Evolutionary conservation across 2,329 filamentous ascomycete genomes (phyloP), one percentile per base, ranked within the genome.

Genomic region (Ophiostoma angusticollis): DNA sequence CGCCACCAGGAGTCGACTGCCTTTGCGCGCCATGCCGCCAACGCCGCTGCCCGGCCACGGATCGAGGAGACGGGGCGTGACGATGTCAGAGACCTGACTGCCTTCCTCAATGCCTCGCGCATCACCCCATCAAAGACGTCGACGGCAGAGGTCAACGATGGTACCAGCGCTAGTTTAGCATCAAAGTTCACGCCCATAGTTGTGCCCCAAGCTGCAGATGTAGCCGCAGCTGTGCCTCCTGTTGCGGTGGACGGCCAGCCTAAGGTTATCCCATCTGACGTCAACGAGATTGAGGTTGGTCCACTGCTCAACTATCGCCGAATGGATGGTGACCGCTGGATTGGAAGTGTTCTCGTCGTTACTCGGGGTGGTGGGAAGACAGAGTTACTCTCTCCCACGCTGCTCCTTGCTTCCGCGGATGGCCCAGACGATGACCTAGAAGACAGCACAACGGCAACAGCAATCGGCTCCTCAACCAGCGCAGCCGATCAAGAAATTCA

Each of bases 321-420:
- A 52, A 86, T 81, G 74, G 73, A 79, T 50, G 70, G 68, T 21
- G 64, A 64, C 28, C 62, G 60, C 29, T 96, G 89, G 87, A 67
- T 83, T 50, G 87, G 89, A 42, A 93, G 85, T 56, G 82, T 93
- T 7, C 63, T 95, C 50, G 64, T 95, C 35, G 85, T 95, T 37
- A 82, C 80, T 13, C 77, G 71, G 37, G 81, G 85, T 5, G 81
- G 81, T 18, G 76, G 70, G 42, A 60, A 73, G 52, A 63, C 65
- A 16, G 70, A 74, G 45, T 68, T 70, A 1, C 56, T 64, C 37
- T 62, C 70, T 45, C 75, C 93, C 29, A 65, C 67, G 19, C 58
- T 89, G 48, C 59, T 61, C 14, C 51, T 78, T 37, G 70, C 70
- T 24, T 61, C 37, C 28, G 48, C 43, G 4, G 51, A 56, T n/a